Evolutionary conservation across 495 filamentous ascomycete species (phyloP).

Genomic region (Aspergillus campestris): DNA sequence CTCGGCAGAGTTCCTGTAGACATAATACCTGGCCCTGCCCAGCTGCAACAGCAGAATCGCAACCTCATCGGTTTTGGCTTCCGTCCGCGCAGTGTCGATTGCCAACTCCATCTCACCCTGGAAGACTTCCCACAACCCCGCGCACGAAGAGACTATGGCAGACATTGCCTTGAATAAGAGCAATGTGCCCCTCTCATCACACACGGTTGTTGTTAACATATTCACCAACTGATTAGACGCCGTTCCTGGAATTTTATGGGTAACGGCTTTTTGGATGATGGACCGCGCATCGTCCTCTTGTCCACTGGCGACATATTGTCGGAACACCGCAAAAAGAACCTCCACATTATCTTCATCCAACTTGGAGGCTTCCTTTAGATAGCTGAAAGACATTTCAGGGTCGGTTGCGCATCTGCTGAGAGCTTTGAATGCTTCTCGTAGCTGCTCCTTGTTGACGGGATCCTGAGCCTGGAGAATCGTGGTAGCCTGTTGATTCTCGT

Average conservation of each 20-base stretch:
- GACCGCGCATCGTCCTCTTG: neutral
- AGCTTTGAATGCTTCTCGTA: neutral
- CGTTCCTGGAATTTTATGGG: neutral
- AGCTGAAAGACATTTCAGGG: neutral
- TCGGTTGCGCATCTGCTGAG: neutral
- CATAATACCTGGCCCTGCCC: constrained; percentile 2
- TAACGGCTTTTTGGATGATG: constrained; percentile 2
- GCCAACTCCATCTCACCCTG: constrained; percentile 1
- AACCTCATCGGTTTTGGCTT: neutral
- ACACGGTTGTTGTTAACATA: neutral
- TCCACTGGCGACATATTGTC: neutral
- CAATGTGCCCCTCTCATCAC: neutral
- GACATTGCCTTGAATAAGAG: neutral
- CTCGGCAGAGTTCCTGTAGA: neutral
- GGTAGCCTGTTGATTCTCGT: neutral
- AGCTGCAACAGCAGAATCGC: neutral
- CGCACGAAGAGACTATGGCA: neutral
- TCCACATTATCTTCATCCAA: neutral
- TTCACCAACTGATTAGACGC: neutral
- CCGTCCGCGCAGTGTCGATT: constrained; percentile 1
- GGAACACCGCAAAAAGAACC: neutral
- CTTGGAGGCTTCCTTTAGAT: constrained; percentile 2
- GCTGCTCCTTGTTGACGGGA: constrained; percentile 4
- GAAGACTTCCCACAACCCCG: constrained; percentile 4
- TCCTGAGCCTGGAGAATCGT: constrained; percentile 3